phyloP scores from a whole-genome alignment of 805 yeast species.

The Groenewaldozyma tartarivorans region DNA sequence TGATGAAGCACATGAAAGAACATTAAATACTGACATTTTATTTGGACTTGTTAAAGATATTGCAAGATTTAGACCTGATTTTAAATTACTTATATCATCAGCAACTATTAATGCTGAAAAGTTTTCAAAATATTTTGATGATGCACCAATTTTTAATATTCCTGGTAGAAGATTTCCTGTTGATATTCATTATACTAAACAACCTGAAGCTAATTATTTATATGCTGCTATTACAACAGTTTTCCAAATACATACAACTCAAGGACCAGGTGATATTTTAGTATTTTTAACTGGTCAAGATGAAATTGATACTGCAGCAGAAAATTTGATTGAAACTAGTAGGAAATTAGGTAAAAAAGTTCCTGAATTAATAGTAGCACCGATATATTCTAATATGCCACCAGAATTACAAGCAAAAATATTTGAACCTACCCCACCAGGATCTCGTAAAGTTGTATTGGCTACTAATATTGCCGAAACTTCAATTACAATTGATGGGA shows the following conservation, averaged over 20 bases:
- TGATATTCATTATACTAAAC: conserved; percentile 65
- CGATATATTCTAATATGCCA: conserved; percentile 87
- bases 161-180: conserved; percentile 93
- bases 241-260: conserved; percentile 75
- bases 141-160: conserved; percentile 69
- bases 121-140: conserved; percentile 66
- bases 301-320: conserved; percentile 77
- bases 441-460: conserved; percentile 77
- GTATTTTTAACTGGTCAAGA: conserved; percentile 92
- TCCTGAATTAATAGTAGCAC: conserved; percentile 64
- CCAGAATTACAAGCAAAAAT: conserved; percentile 82
- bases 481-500: conserved; percentile 91
- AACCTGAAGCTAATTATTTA: conserved; percentile 80
- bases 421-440: conserved; percentile 79
- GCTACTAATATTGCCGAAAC: conserved; percentile 98
- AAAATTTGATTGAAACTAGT: conserved; percentile 56
- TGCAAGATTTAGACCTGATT: conserved; percentile 53
- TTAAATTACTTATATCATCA: conserved; percentile 77
- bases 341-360: conserved; percentile 51
- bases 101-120: conserved; percentile 90
- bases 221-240: conserved; percentile 78
- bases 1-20: conserved; percentile 88
- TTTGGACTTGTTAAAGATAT: conserved; percentile 79
- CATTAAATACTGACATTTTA: conserved; percentile 84
- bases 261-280: conserved; percentile 75